Conservation (phyloP, 1,284 basidiomycete genomes). For the Phellopilus nigrolimitatus region DNA sequence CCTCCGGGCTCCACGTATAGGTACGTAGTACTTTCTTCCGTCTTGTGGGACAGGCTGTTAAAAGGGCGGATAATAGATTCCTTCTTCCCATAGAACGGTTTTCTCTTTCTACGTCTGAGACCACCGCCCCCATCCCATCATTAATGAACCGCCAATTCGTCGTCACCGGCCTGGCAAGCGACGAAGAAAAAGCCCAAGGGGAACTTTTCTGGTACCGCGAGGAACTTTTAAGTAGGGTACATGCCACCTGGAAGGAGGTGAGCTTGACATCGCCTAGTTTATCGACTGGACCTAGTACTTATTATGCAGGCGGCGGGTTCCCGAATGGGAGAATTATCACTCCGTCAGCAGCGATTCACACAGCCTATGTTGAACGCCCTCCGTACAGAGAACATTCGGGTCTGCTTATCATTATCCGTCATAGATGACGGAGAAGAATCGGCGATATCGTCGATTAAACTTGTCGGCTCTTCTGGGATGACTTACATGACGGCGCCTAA, state of each 20-base stretch:
- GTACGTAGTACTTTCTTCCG: background rate
- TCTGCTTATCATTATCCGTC: slow-evolving; percentile 49
- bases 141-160: slow-evolving; percentile 91
- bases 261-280: background rate
- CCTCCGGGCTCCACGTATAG: slow-evolving; percentile 19
- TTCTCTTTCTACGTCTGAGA: slow-evolving; percentile 50
- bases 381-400: slow-evolving; percentile 54
- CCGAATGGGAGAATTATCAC: slow-evolving; percentile 68
- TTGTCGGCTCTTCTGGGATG: slow-evolving; percentile 47
- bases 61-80: slow-evolving; percentile 44
- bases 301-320: slow-evolving; percentile 63
- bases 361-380: slow-evolving; percentile 72
- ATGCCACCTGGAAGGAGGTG: slow-evolving; percentile 82
- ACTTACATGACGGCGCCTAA: slow-evolving; percentile 34
- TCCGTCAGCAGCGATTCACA: slow-evolving; percentile 73
- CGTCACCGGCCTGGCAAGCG: slow-evolving; percentile 58
- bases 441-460: slow-evolving; percentile 35
- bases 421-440: slow-evolving; percentile 27
- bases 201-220: slow-evolving; percentile 95
- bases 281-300: background rate
- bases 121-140: slow-evolving; percentile 72
- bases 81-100: slow-evolving; percentile 76
- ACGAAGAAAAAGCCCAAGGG: slow-evolving; percentile 58
- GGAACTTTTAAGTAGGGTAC: slow-evolving; percentile 65
- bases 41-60: slow-evolving; percentile 1